These are phyloP conservation scores for Kwoniella newhampshirensis DNA, from an alignment of 768 basidiomycete species.

Conservation along the genomic window DNA sequence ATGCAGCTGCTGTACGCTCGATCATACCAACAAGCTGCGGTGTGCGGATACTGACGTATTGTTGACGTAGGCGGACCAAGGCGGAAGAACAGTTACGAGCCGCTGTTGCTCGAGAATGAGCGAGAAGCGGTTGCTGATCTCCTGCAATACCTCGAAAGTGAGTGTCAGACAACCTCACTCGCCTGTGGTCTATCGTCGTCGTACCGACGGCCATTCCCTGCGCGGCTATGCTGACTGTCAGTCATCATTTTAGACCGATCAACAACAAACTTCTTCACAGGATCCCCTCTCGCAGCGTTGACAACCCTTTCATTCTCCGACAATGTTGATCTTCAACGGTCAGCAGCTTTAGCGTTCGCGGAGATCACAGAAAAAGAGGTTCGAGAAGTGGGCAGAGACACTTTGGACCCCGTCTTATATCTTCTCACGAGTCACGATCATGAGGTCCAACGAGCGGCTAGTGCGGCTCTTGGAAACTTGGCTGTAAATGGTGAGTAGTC, in stretches of 20 bases:
- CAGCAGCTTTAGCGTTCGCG: conserved; percentile 95
- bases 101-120: conserved; percentile 61
- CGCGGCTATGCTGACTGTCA: neutral
- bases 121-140: conserved; percentile 97
- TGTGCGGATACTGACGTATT: too few relatives aligned
- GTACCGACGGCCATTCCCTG: too few relatives aligned
- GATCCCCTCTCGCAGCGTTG: conserved; percentile 84
- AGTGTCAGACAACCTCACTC: conserved; percentile 44
- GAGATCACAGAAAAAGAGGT: conserved; percentile 99
- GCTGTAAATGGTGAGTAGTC: conserved; percentile 97
- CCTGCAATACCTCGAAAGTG: conserved; percentile 96
- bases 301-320: conserved; percentile 98
- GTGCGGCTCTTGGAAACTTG: conserved; percentile 93
- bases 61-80: conserved; percentile 41
- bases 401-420: conserved; percentile 96
- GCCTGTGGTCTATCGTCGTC: neutral
- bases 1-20: conserved; percentile 36
- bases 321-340: conserved; percentile 97
- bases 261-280: conserved; percentile 97
- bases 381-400: conserved; percentile 91
- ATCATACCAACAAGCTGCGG: too few relatives aligned
- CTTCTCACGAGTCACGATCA: conserved; percentile 96
- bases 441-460: conserved; percentile 96
- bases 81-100: conserved; percentile 53
- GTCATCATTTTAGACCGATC: conserved; percentile 69